Percentiles rank a stretch among this genome's conserved stretches.
phyloP scores from a whole-genome alignment of 73 alveolate species.

The Paramecium sexaurelia region DNA sequence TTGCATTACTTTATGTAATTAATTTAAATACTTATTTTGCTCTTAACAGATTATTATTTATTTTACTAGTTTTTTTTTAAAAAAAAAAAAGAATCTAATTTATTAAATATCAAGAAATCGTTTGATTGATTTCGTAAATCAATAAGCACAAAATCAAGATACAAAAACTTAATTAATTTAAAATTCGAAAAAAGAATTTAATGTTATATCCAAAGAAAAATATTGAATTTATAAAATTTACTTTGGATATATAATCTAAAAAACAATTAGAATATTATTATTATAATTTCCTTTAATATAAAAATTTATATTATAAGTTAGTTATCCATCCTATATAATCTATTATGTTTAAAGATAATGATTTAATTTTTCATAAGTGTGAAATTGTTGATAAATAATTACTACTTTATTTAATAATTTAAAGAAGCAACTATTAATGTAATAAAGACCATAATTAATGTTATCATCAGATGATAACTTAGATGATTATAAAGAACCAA shows the following conservation, averaged over 20 bases:
- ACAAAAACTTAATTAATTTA: no score
- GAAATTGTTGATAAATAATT: background rate
- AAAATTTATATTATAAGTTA: background rate
- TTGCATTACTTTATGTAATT: background rate
- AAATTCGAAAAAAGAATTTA: no score
- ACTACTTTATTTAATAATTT: background rate
- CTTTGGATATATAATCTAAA: no score
- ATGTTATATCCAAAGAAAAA: no score
- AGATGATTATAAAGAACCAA: background rate
- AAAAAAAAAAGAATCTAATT: no score
- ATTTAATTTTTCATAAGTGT: background rate
- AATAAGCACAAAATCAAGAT: no score
- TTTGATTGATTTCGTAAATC: no score
- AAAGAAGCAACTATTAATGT: background rate
- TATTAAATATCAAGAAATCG: no score
- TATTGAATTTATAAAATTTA: no score
- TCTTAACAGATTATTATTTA: background rate
- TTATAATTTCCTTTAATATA: background rate
- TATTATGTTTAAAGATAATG: background rate
- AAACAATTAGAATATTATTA: no score
- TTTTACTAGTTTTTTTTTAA: no score
- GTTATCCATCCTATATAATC: background rate
- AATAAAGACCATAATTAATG: conserved; percentile 5
- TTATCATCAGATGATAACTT: background rate
- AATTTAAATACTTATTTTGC: background rate